Conservation (phyloP, 306 rosid genomes). For the Nissolia schottii region DNA sequence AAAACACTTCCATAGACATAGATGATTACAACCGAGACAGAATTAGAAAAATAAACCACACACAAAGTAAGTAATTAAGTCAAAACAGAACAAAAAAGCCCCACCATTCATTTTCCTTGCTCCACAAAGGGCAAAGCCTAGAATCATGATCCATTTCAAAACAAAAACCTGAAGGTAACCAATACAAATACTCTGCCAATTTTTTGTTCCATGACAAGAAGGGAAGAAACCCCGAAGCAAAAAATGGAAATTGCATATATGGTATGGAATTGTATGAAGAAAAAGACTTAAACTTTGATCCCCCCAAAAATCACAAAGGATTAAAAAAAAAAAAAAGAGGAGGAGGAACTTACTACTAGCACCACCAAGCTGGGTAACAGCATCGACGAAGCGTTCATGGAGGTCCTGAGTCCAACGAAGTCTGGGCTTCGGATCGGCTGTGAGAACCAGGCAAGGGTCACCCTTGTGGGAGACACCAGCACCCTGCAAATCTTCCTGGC, state of each 20-base stretch:
- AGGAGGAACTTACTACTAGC: conserved; percentile 53
- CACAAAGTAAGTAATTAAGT: not conserved
- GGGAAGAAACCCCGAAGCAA: not conserved
- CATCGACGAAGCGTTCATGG: conserved; percentile 92
- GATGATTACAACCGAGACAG: not conserved
- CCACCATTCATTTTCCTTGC: not conserved
- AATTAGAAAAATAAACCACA: not conserved
- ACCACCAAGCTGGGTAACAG: conserved; percentile 96
- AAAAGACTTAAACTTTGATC: not conserved
- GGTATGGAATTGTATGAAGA: not conserved
- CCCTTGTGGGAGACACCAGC: conserved; percentile 41
- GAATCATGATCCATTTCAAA: not conserved
- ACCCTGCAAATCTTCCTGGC: conserved; percentile 52
- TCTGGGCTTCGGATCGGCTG: conserved; percentile 98
- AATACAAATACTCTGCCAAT: not conserved
- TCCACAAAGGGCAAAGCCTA: conserved; percentile 8
- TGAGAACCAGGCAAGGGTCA: conserved; percentile 88
- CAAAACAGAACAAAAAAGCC: not conserved
- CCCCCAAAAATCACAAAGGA: no score
- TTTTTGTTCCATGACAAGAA: not conserved
- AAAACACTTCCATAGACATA: not conserved
- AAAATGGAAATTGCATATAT: not conserved
- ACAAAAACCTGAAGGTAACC: not conserved
- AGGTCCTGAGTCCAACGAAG: conserved; percentile 99
- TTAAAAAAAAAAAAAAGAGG: not conserved